A percentile compares a stretch with the other conserved stretches of the same genome.
These are phyloP conservation scores for Scytalidium lignicola DNA, from an alignment of 2,329 filamentous ascomycete species.

Conservation along the genomic window DNA sequence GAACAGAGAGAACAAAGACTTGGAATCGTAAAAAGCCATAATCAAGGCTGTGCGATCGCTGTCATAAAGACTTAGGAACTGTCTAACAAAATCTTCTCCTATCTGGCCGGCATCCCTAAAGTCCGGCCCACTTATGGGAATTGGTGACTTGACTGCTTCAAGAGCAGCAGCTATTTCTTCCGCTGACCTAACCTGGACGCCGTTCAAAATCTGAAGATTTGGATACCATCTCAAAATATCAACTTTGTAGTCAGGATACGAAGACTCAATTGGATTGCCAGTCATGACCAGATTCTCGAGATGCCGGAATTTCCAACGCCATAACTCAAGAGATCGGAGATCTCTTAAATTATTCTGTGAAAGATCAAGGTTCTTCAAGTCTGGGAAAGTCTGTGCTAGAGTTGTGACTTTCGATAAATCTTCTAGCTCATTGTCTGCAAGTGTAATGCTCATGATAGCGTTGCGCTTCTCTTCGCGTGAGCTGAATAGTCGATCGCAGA, in stretches of 20 bases:
- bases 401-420: conserved; percentile 68
- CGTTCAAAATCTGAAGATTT: conserved; percentile 71
- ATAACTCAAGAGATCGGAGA: conserved; percentile 63
- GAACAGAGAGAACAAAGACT: conserved; percentile 70
- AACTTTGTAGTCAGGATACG: conserved; percentile 58
- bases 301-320: conserved; percentile 72
- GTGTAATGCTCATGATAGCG: conserved; percentile 74
- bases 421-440: conserved; percentile 74
- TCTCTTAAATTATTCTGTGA: conserved; percentile 75
- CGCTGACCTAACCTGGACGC: conserved; percentile 65
- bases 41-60: conserved; percentile 59
- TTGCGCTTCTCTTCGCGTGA: conserved; percentile 66
- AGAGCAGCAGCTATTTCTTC: conserved; percentile 58
- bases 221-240: conserved; percentile 81
- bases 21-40: conserved; percentile 66
- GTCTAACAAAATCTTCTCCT: conserved; percentile 68
- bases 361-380: conserved; percentile 83
- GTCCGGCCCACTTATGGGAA: conserved; percentile 56
- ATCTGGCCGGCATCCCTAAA: conserved; percentile 72
- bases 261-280: conserved; percentile 66
- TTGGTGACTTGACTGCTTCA: conserved; percentile 47
- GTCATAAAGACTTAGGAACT: conserved; percentile 73
- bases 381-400: conserved; percentile 74
- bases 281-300: conserved; percentile 77
- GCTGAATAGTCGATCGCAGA: conserved; percentile 75